Conservation (phyloP, 768 basidiomycete genomes). For the Lactarius deliciosus region DNA sequence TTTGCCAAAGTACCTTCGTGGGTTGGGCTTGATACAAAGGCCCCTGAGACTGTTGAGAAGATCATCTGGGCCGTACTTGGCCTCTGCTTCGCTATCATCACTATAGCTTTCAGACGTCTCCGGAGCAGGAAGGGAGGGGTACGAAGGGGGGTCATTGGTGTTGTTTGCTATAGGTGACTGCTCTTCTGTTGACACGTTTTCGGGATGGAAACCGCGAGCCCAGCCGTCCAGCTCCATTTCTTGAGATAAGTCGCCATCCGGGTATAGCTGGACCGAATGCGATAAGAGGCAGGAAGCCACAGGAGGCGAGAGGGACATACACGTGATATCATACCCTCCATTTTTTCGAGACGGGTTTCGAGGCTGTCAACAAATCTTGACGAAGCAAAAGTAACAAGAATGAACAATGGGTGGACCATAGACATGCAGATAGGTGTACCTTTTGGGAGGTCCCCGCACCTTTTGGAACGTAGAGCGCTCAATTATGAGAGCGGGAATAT, state of each 20-base stretch:
- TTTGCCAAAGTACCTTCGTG: slow-evolving; percentile 28
- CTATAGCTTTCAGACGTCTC: neutral
- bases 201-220: slow-evolving; percentile 21
- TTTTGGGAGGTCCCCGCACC: slow-evolving; percentile 28
- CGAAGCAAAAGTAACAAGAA: neutral
- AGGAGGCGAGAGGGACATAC: slow-evolving; percentile 9
- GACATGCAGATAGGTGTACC: slow-evolving; percentile 3
- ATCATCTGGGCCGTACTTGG: neutral
- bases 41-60: neutral
- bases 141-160: neutral
- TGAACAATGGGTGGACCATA: neutral
- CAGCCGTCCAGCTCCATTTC: slow-evolving; percentile 29
- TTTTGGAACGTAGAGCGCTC: slow-evolving; percentile 1
- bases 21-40: slow-evolving; percentile 12
- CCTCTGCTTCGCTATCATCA: slow-evolving; percentile 17
- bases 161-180: neutral
- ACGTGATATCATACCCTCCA: slow-evolving; percentile 28
- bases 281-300: neutral
- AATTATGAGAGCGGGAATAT: neutral
- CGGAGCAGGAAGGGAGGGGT: neutral
- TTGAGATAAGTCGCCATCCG: slow-evolving; percentile 28
- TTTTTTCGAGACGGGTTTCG: slow-evolving; percentile 29
- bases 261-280: slow-evolving; percentile 17
- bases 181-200: neutral
- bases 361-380: slow-evolving; percentile 28